A percentile compares a stretch with the other conserved stretches of the same genome.
Conservation (phyloP, 2,329 filamentous ascomycete species). For the Apiospora arundinis region DNA sequence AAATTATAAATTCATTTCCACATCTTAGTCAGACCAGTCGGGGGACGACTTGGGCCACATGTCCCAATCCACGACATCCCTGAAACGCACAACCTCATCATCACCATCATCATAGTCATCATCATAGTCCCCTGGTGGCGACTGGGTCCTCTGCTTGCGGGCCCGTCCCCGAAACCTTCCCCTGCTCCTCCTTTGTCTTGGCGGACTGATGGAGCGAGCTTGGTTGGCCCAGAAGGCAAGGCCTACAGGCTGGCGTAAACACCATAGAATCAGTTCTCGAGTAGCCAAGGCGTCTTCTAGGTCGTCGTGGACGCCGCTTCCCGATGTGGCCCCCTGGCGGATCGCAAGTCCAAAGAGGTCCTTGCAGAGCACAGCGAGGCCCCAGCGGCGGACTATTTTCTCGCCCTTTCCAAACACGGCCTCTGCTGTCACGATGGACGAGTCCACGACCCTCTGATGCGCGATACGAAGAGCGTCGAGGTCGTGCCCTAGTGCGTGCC, state of each 20-base stretch:
- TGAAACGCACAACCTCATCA: slow-evolving; percentile 22
- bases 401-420: slow-evolving; percentile 30
- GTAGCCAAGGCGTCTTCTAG: slow-evolving; percentile 53
- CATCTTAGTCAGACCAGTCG: slow-evolving; percentile 18
- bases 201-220: background rate
- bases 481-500: slow-evolving; percentile 51
- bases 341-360: slow-evolving; percentile 43
- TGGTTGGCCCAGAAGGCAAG: slow-evolving; percentile 42
- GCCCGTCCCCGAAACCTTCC: background rate
- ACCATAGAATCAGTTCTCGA: slow-evolving; percentile 52
- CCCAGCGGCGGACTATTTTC: slow-evolving; percentile 32
- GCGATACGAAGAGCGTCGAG: slow-evolving; percentile 47
- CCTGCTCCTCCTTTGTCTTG: background rate
- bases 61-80: slow-evolving; percentile 25
- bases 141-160: background rate
- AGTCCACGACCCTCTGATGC: slow-evolving; percentile 49
- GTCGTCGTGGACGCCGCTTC: slow-evolving; percentile 47
- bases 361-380: slow-evolving; percentile 42
- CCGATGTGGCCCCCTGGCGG: slow-evolving; percentile 31
- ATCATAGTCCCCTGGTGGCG: background rate
- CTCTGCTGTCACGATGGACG: slow-evolving; percentile 45
- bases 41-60: slow-evolving; percentile 26
- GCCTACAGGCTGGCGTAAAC: slow-evolving; percentile 42
- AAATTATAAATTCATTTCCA: no score
- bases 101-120: no score